Conservation (phyloP, 176 grass and related monocot species). For the Echinochloa phyllopogon region DNA sequence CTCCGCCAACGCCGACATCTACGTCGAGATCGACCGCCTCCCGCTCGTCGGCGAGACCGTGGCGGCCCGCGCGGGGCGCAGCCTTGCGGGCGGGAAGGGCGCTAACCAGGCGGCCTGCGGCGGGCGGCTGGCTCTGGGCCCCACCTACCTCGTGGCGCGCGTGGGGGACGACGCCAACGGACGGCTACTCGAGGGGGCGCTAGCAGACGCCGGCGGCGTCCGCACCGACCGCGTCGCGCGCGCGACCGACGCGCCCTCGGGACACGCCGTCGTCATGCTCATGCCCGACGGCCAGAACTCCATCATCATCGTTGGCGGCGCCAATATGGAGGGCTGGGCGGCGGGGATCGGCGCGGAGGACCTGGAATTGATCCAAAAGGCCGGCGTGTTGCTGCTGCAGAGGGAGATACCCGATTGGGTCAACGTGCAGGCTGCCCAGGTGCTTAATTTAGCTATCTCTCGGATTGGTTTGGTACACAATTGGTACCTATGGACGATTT, state of each 20-base stretch:
- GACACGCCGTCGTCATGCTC: slow-evolving; percentile 96
- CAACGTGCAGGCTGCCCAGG: slow-evolving; percentile 90
- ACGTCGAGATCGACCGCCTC: slow-evolving; percentile 91
- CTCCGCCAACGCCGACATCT: slow-evolving; percentile 98
- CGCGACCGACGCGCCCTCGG: slow-evolving; percentile 58
- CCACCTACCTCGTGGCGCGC: slow-evolving; percentile 83
- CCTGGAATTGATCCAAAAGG: slow-evolving; percentile 68
- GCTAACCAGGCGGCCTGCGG: slow-evolving; percentile 89
- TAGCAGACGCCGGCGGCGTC: slow-evolving; percentile 64
- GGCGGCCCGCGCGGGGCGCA: slow-evolving; percentile 51
- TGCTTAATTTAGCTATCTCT: slow-evolving; percentile 37
- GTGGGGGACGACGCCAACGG: slow-evolving; percentile 90
- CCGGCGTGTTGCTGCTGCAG: slow-evolving; percentile 78
- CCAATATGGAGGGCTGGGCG: slow-evolving; percentile 94
- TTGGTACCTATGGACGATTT: neutral
- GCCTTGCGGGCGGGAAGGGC: slow-evolving; percentile 73
- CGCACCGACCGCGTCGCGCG: slow-evolving; percentile 68
- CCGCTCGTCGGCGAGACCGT: slow-evolving; percentile 79
- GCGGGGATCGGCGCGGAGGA: slow-evolving; percentile 56
- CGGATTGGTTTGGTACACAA: neutral
- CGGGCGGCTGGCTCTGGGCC: slow-evolving; percentile 63
- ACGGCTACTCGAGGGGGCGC: slow-evolving; percentile 74
- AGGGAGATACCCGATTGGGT: slow-evolving; percentile 96
- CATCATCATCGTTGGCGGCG: slow-evolving; percentile 96
- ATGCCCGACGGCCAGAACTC: slow-evolving; percentile 91